Conservation (phyloP, 2,329 filamentous ascomycete species). For the Penicillium sp. region DNA sequence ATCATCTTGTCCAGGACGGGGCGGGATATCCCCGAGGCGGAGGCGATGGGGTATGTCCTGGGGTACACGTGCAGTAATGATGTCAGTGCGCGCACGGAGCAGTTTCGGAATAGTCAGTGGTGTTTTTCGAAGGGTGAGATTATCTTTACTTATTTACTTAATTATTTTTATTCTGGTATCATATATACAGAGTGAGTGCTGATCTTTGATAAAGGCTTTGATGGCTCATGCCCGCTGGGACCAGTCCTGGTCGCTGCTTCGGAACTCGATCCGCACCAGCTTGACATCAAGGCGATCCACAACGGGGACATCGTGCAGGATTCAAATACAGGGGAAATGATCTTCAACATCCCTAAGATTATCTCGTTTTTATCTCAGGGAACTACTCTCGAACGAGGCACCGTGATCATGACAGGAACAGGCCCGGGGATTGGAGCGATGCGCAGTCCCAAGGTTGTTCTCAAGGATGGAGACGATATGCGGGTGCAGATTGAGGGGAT, state of each 20-base stretch:
- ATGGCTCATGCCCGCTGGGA: slow-evolving; percentile 42
- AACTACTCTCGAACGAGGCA: slow-evolving; percentile 45
- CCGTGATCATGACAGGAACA: slow-evolving; percentile 48
- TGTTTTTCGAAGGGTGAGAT: slow-evolving; percentile 35
- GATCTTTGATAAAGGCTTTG: slow-evolving; percentile 25
- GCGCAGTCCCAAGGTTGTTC: slow-evolving; percentile 45
- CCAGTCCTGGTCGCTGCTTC: slow-evolving; percentile 42
- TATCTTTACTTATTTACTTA: no score
- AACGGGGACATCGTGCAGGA: slow-evolving; percentile 44
- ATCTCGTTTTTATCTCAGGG: slow-evolving; percentile 45
- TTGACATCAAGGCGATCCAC: slow-evolving; percentile 40
- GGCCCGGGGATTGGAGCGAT: slow-evolving; percentile 51
- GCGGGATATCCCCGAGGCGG: not conserved
- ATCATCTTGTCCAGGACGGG: slow-evolving; percentile 36
- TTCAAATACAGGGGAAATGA: slow-evolving; percentile 36
- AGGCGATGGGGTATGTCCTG: not conserved
- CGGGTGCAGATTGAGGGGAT: slow-evolving; percentile 44
- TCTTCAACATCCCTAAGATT: slow-evolving; percentile 43
- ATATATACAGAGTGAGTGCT: no score
- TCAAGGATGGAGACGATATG: slow-evolving; percentile 46
- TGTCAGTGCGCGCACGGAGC: not conserved
- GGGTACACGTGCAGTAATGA: not conserved
- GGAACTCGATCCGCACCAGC: slow-evolving; percentile 39
- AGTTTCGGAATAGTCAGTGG: slow-evolving; percentile 45
- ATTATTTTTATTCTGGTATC: no score